Evolutionary conservation across 1,284 basidiomycete genomes (phyloP).

Genomic region (Megacollybia platyphylla): DNA sequence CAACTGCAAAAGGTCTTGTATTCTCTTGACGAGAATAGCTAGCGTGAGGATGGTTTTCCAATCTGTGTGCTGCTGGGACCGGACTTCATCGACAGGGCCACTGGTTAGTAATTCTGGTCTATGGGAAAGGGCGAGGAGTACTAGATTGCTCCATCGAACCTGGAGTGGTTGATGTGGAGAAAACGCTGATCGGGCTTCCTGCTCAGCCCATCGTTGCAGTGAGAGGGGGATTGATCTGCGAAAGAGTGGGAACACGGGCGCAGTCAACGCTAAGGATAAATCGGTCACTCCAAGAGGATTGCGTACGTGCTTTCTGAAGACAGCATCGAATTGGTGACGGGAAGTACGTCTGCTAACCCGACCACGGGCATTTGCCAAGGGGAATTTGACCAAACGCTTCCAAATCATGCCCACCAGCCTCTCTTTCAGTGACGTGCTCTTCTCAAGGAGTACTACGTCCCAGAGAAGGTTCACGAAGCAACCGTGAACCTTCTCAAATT

Average conservation of each 20-base stretch:
- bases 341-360: no score
- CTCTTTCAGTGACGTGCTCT: background rate
- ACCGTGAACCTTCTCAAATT: conserved; percentile 12
- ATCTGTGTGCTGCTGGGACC: background rate
- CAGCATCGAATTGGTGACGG: no score
- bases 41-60: background rate
- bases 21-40: background rate
- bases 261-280: conserved; percentile 14
- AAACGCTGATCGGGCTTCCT: conserved; percentile 14
- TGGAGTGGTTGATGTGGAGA: conserved; percentile 12
- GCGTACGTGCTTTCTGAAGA: conserved; percentile 3
- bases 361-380: conserved; percentile 1
- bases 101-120: conserved; percentile 10
- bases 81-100: conserved; percentile 3
- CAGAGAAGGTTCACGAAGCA: conserved; percentile 18
- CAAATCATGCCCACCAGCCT: conserved; percentile 1
- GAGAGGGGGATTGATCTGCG: conserved; percentile 4
- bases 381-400: conserved; percentile 3
- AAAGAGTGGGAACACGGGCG: conserved; percentile 6
- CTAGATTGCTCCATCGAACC: conserved; percentile 21
- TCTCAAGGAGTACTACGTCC: conserved; percentile 14
- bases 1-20: background rate
- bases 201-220: conserved; percentile 16
- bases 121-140: conserved; percentile 18
- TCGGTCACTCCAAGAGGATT: conserved; percentile 9